Percentiles rank a stretch among this genome's conserved stretches.
Evolutionary conservation across 1,139 yeast genomes (phyloP).

Genomic region (Saccharomyces hybrid): DNA sequence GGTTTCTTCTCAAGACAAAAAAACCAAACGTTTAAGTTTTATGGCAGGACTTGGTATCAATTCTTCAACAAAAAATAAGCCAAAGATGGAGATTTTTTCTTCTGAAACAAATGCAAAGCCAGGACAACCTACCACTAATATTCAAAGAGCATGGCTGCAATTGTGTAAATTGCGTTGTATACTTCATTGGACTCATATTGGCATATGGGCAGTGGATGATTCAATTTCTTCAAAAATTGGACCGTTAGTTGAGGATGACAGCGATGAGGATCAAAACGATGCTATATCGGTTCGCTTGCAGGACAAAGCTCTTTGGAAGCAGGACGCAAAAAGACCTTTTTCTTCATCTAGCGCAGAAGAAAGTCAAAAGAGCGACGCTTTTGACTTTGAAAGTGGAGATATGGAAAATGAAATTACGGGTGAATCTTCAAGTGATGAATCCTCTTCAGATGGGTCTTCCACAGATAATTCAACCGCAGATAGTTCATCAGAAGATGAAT

Average conservation of each 20-base stretch:
- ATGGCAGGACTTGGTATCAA: slow-evolving; percentile 19
- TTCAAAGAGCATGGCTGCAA: slow-evolving; percentile 51
- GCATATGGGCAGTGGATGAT: slow-evolving; percentile 40
- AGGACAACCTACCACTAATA: slow-evolving; percentile 28
- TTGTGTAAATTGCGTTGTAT: slow-evolving; percentile 48
- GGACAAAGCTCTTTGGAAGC: not conserved
- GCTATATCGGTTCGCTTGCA: not conserved
- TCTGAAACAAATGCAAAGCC: slow-evolving; percentile 11
- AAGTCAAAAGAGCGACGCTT: slow-evolving; percentile 10
- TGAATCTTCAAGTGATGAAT: not conserved
- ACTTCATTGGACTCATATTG: slow-evolving; percentile 80
- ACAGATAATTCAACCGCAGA: not conserved
- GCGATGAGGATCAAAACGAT: not conserved
- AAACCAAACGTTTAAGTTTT: slow-evolving; percentile 22
- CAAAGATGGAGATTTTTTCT: slow-evolving; percentile 15
- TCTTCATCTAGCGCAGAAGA: not conserved
- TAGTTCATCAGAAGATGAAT: not conserved
- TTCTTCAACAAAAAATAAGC: slow-evolving; percentile 8
- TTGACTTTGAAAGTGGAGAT: slow-evolving; percentile 4
- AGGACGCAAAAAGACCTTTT: not conserved
- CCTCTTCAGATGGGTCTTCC: not conserved
- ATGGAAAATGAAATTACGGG: not conserved
- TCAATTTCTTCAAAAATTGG: slow-evolving; percentile 30
- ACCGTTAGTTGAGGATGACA: slow-evolving; percentile 22
- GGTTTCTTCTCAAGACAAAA: slow-evolving; percentile 11